These are phyloP conservation scores for Aureobasidium vineae DNA, from an alignment of 2,329 filamentous ascomycete species.

Conservation along the genomic window DNA sequence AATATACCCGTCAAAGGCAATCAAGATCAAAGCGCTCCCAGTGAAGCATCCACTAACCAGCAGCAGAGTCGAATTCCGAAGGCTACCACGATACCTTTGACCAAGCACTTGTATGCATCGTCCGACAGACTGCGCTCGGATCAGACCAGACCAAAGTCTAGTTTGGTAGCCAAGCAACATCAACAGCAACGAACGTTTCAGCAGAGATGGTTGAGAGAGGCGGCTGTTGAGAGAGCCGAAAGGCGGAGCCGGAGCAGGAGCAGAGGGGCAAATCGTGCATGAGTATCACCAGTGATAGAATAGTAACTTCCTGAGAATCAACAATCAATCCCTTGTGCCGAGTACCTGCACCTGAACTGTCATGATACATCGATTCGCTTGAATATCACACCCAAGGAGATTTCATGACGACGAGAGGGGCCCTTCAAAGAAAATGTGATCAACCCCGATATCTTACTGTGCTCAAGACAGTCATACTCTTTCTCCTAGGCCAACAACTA, in stretches of 20 bases:
- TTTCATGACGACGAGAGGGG: no score
- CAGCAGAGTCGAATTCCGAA: conserved; percentile 8
- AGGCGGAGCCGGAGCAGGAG: conserved; percentile 19
- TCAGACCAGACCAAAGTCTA: conserved; percentile 12
- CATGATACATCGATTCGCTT: background rate
- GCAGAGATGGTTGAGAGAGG: conserved; percentile 26
- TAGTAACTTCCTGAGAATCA: background rate
- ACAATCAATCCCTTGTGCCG: background rate
- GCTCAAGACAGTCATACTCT: no score
- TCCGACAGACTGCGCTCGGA: background rate
- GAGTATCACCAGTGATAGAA: background rate
- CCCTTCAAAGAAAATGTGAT: no score
- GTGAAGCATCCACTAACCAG: background rate
- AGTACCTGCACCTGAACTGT: background rate
- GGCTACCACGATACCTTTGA: conserved; percentile 1
- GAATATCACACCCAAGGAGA: background rate
- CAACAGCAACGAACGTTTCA: conserved; percentile 26
- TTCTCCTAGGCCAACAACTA: no score
- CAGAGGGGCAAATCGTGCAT: conserved; percentile 2
- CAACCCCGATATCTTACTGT: no score
- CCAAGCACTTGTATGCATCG: background rate
- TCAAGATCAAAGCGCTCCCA: background rate
- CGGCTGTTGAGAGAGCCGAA: conserved; percentile 27
- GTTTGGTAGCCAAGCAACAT: conserved; percentile 5
- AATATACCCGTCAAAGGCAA: background rate